Evolutionary conservation across 2,329 filamentous ascomycete genomes (phyloP).

Genomic region (Akanthomyces dipterigenus): DNA sequence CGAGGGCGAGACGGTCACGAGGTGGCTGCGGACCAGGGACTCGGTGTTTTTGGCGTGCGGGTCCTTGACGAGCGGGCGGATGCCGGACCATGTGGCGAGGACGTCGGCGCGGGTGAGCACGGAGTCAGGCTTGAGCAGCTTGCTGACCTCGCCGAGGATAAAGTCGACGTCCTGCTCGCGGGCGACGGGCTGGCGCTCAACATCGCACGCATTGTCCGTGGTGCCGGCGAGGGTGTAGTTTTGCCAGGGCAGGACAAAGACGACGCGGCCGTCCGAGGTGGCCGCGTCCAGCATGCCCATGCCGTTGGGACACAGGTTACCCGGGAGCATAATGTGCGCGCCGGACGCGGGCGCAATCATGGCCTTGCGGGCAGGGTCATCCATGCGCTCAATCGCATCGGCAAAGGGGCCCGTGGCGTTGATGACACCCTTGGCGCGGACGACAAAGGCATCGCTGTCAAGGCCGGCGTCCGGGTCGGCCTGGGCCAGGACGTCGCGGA

Average conservation of each 20-base stretch:
- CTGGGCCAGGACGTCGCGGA: constrained; percentile 51
- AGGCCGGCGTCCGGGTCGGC: constrained; percentile 50
- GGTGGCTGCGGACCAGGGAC: constrained; percentile 74
- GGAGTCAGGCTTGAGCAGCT: constrained; percentile 70
- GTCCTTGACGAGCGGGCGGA: constrained; percentile 73
- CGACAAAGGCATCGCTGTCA: constrained; percentile 48
- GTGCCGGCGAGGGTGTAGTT: constrained; percentile 81
- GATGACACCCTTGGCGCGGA: constrained; percentile 73
- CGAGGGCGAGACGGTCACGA: constrained; percentile 67
- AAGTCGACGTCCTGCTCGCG: constrained; percentile 74
- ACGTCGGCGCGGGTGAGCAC: constrained; percentile 69
- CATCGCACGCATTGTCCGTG: constrained; percentile 65
- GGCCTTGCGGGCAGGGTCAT: constrained; percentile 60
- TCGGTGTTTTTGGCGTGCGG: constrained; percentile 77
- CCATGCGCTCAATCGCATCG: constrained; percentile 74
- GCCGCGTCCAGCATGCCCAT: constrained; percentile 79
- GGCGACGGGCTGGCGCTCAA: constrained; percentile 63
- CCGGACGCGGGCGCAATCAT: constrained; percentile 77
- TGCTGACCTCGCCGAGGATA: constrained; percentile 71
- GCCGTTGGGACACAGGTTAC: constrained; percentile 69
- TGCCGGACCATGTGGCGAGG: constrained; percentile 73
- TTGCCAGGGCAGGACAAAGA: constrained; percentile 84
- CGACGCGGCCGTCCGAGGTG: constrained; percentile 78
- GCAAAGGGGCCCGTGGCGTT: constrained; percentile 81
- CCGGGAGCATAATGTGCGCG: constrained; percentile 76